These are phyloP conservation scores for Purpureocillium takamizusanense DNA, from an alignment of 2,329 filamentous ascomycete species.

Conservation along the genomic window DNA sequence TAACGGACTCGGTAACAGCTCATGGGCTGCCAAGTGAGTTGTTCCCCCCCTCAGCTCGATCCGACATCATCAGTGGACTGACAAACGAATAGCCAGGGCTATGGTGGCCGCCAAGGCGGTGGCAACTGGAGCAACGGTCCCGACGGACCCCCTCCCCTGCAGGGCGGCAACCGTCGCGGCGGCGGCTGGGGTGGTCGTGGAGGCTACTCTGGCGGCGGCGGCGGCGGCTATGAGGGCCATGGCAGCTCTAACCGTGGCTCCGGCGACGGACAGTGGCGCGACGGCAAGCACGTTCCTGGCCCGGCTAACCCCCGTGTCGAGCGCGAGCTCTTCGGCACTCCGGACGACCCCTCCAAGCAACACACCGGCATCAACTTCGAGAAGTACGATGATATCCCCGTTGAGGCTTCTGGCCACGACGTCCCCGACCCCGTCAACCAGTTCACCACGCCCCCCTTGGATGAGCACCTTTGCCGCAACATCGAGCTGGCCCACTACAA, in stretches of 20 bases:
- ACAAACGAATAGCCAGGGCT: slow-evolving; percentile 15
- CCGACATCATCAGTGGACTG: not conserved
- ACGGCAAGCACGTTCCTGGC: slow-evolving; percentile 92
- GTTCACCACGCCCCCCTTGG: slow-evolving; percentile 91
- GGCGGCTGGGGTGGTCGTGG: slow-evolving; percentile 25
- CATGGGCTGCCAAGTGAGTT: slow-evolving; percentile 42
- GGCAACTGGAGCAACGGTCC: slow-evolving; percentile 22
- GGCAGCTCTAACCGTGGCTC: slow-evolving; percentile 62
- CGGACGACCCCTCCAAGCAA: slow-evolving; percentile 90
- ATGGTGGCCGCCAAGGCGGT: slow-evolving; percentile 21
- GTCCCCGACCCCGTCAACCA: slow-evolving; percentile 84
- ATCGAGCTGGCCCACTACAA: slow-evolving; percentile 93
- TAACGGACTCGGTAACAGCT: slow-evolving; percentile 35
- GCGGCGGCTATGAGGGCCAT: slow-evolving; percentile 36
- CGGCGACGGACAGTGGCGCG: slow-evolving; percentile 92
- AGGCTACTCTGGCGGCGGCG: slow-evolving; percentile 23
- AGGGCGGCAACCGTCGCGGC: slow-evolving; percentile 22
- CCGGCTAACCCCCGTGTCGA: slow-evolving; percentile 82
- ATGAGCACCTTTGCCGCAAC: slow-evolving; percentile 87
- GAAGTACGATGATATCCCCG: slow-evolving; percentile 99
- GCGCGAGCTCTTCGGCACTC: slow-evolving; percentile 87
- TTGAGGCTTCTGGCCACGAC: slow-evolving; percentile 89
- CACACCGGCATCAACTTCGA: slow-evolving; percentile 99
- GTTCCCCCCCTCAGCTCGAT: not conserved
- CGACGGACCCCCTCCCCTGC: slow-evolving; percentile 8